Conservation (phyloP, 2,329 filamentous ascomycete genomes). For the Nakataea oryzae region DNA sequence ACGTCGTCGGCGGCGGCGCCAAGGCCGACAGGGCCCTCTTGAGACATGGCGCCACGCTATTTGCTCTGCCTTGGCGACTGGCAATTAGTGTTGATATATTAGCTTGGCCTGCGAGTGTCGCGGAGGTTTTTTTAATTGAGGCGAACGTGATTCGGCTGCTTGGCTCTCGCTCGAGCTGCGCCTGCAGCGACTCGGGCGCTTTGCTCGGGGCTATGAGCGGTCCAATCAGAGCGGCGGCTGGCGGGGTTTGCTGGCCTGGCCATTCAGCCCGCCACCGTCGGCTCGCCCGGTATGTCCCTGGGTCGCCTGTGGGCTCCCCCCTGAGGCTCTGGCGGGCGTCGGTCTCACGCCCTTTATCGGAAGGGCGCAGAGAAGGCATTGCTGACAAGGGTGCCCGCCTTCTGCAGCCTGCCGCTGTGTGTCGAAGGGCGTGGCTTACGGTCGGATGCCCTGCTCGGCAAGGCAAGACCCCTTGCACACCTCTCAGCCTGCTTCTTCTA, state of each 20-base stretch:
- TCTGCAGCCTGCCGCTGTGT: not conserved
- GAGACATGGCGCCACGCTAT: not conserved
- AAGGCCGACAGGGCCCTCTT: constrained; percentile 20
- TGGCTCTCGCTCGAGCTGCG: too few species aligned
- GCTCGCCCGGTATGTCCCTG: not conserved
- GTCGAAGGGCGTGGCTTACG: not conserved
- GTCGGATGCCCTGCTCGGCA: not conserved
- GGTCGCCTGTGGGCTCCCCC: too few species aligned
- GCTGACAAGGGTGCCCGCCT: too few species aligned
- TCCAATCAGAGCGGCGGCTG: not conserved
- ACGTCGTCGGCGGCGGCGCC: constrained; percentile 21
- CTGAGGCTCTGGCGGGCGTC: not conserved
- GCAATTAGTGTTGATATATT: too few species aligned
- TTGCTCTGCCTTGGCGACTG: too few species aligned
- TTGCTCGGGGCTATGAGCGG: too few species aligned
- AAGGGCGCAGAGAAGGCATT: not conserved
- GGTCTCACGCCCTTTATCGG: not conserved
- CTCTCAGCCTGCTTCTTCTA: too few species aligned
- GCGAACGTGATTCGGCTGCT: too few species aligned
- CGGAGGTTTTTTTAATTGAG: not conserved
- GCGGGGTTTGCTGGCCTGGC: not conserved
- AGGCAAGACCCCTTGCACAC: too few species aligned
- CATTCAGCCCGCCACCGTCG: not conserved
- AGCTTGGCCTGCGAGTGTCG: too few species aligned
- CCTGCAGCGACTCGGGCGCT: too few species aligned